Conservation (phyloP, 768 basidiomycete species). For the Mrakia frigida region DNA sequence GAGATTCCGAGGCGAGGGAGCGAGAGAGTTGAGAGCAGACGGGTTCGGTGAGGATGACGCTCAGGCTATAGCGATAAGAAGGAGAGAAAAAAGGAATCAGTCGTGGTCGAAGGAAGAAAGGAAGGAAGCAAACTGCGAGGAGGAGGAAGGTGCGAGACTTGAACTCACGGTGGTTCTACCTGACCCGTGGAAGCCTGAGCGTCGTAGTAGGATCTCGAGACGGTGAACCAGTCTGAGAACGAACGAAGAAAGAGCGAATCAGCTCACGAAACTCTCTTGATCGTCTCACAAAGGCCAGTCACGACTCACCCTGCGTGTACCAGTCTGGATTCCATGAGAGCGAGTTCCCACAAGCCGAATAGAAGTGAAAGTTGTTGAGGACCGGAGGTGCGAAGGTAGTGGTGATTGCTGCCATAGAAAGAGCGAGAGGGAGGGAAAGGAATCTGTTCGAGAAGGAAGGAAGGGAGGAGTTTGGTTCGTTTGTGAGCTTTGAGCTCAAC, state of each 20-base stretch:
- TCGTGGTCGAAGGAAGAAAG: not conserved
- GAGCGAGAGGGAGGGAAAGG: not conserved
- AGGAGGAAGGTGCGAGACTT: not conserved
- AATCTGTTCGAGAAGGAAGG: not conserved
- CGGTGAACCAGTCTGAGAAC: conserved; percentile 14
- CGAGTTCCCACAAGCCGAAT: not conserved
- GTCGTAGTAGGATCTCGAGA: conserved; percentile 17
- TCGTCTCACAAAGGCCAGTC: no score
- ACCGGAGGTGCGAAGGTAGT: conserved; percentile 3
- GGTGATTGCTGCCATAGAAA: conserved; percentile 5
- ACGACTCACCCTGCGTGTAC: conserved; percentile 7
- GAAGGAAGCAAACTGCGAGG: not conserved
- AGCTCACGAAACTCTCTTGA: not conserved
- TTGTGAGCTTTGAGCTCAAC: not conserved
- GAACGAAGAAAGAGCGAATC: not conserved
- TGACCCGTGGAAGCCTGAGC: conserved; percentile 3
- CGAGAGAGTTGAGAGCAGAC: not conserved
- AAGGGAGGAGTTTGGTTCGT: not conserved
- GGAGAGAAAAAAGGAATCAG: not conserved
- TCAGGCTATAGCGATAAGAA: not conserved
- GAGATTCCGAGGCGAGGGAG: not conserved
- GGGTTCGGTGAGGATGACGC: conserved; percentile 11
- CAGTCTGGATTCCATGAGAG: not conserved
- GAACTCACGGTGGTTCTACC: conserved; percentile 4
- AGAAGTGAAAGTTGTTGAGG: conserved; percentile 18